Base-by-base conservation (phyloP, 495 filamentous ascomycete species). In the Viridothelium virens region DNA sequence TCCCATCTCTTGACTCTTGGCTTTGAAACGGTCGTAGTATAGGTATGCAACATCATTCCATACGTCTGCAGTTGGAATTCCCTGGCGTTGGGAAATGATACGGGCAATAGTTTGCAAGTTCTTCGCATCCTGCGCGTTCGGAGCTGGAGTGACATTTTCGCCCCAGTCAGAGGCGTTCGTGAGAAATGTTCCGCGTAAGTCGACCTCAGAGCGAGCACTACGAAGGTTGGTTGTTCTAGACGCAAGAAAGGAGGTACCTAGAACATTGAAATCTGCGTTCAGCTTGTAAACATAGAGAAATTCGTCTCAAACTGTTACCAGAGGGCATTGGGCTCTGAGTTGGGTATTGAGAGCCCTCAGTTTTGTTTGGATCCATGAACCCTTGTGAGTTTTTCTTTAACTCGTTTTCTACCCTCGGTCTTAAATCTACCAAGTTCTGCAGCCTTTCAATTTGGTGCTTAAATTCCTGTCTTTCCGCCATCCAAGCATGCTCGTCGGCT, bases 391-490 rank as follows among this genome's bases (percentile, higher is more conserved):
- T 5, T 36, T 11, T 34, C 31, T 14, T 59, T 59, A 36, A 59
- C 6, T 34, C 18, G 5, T 31, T 36, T 59, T 3, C 6, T 6
- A 59, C 9, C 7, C 36, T 31, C 9, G 7, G n/a, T 59, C 6
- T 59, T 36, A 7, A 14, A 9, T 33, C 5, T 9, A 36, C 5
- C 5, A 10, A 7, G 9, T 33, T 59, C 63, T 76, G 72, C 7
- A 76, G 70, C 6, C 76, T 68, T 48, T 72, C 71, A 47, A 77
- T 71, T 61, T 77, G 74, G 1, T 61, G 68, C 44, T 71, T 66
- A 63, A 71, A 75, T 2, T 46, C 66, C 25, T 68, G 64, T 46
- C 72, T 68, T 38, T 70, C 68, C 18, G 50, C 39, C 5, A 33
- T 11, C 74, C 72, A 76, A 25, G 37, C 18, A 38, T 72, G 65